Percentiles rank a stretch among this genome's conserved stretches.
phyloP scores from a whole-genome alignment of 306 rosid genomes.

The Morella rubra region DNA sequence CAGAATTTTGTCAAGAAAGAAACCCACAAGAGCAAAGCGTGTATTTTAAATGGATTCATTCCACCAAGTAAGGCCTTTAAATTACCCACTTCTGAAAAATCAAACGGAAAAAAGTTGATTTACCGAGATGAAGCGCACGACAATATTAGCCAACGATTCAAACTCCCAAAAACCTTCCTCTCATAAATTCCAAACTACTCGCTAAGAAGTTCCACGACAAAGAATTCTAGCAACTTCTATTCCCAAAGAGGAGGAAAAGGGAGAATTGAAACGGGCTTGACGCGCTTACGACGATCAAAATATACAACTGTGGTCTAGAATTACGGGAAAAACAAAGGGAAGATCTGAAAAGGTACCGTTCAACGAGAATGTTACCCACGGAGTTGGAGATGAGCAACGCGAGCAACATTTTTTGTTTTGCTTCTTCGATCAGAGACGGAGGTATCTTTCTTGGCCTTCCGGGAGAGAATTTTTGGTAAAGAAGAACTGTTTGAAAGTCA shows the following conservation, averaged over 20 bases:
- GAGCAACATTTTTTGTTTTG: background rate
- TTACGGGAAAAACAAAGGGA: background rate
- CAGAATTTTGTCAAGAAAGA: background rate
- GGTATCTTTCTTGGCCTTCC: background rate
- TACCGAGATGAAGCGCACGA: background rate
- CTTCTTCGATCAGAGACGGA: background rate
- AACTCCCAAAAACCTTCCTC: background rate
- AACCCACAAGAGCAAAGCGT: background rate
- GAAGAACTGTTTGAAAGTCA: background rate
- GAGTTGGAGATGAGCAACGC: slow-evolving; percentile 14
- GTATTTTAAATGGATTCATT: background rate
- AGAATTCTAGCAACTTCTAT: background rate
- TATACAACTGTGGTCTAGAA: background rate
- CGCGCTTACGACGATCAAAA: background rate
- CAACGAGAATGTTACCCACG: slow-evolving; percentile 12
- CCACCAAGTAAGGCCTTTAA: background rate
- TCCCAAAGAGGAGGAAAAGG: background rate
- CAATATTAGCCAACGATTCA: background rate
- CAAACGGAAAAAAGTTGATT: background rate
- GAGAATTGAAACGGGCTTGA: background rate
- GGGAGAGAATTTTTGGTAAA: background rate
- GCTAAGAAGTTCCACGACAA: background rate
- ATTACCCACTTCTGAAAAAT: background rate
- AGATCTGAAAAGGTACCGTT: background rate
- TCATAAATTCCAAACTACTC: background rate